A percentile compares a stretch with the other conserved stretches of the same genome.
phyloP scores from a whole-genome alignment of 805 yeast genomes.

The Yueomyces sinensis region DNA sequence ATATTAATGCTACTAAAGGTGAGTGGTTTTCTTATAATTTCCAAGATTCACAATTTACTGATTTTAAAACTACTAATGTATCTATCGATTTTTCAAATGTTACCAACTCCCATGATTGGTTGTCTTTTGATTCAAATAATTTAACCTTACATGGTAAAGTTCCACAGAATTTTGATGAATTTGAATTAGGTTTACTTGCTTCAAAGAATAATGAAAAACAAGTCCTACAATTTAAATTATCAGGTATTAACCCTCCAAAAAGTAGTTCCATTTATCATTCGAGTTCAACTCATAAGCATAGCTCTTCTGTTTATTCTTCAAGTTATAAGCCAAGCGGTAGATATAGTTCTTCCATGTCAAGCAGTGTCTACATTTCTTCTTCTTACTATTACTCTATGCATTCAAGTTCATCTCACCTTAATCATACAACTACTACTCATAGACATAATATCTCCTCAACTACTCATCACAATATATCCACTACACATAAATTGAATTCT shows the following conservation, averaged over 20 bases:
- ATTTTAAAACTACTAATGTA: constrained; percentile 36
- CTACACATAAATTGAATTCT: not conserved
- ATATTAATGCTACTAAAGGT: constrained; percentile 58
- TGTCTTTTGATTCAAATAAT: constrained; percentile 44
- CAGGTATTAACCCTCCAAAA: constrained; percentile 30
- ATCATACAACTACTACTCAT: not conserved
- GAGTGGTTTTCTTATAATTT: constrained; percentile 45
- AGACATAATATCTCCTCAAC: not conserved
- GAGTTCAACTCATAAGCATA: not conserved
- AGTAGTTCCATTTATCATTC: constrained; percentile 1
- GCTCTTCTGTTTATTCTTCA: not conserved
- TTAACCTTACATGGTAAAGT: constrained; percentile 58
- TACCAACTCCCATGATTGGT: constrained; percentile 41
- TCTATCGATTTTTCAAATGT: constrained; percentile 28
- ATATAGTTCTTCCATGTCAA: not conserved
- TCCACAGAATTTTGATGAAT: constrained; percentile 34
- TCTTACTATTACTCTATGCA: not conserved
- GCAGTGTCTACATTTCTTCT: not conserved
- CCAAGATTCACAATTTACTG: constrained; percentile 42
- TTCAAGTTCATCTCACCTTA: not conserved
- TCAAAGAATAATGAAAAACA: constrained; percentile 25
- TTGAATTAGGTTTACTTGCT: constrained; percentile 31
- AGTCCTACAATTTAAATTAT: constrained; percentile 35
- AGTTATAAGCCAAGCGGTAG: too few species aligned
- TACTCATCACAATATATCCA: not conserved